Conservation (phyloP, 306 rosid genomes). For the Malus orientalis region DNA sequence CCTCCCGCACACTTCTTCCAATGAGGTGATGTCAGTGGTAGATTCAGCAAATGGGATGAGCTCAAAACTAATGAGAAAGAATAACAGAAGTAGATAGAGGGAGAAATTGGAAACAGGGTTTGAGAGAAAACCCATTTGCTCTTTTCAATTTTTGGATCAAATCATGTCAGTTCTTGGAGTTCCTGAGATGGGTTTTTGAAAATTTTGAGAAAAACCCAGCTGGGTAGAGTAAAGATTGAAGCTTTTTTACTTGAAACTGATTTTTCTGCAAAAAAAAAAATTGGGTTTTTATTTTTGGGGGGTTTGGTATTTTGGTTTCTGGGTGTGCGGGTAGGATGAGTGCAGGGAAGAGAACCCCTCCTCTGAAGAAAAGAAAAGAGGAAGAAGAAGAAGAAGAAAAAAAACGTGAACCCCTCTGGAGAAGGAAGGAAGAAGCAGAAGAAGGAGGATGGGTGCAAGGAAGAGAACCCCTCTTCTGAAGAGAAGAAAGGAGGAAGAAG, state of each 20-base stretch:
- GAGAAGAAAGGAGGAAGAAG: too few species aligned
- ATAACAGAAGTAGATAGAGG: constrained; percentile 9
- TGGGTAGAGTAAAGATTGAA: constrained; percentile 2
- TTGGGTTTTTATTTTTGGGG: background rate
- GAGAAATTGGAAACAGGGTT: constrained; percentile 26
- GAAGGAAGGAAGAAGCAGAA: too few species aligned
- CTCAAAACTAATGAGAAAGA: constrained; percentile 6
- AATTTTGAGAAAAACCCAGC: constrained; percentile 16
- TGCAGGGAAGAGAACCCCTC: too few species aligned
- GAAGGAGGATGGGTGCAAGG: too few species aligned
- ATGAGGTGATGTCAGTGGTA: constrained; percentile 48
- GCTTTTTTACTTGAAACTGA: constrained; percentile 4
- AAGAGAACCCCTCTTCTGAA: too few species aligned
- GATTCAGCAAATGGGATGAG: constrained; percentile 39
- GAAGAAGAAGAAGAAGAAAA: too few species aligned
- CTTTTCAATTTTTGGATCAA: constrained; percentile 24
- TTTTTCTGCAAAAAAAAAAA: background rate
- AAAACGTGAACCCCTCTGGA: too few species aligned
- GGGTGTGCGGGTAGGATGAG: background rate
- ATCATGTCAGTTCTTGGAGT: constrained; percentile 35
- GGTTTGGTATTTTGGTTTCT: constrained; percentile 6
- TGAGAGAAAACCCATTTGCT: constrained; percentile 53
- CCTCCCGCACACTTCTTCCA: background rate
- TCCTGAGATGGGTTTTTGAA: constrained; percentile 3
- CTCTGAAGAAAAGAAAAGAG: too few species aligned